These are phyloP conservation scores for Protostelium mycophagum DNA, from an alignment of 78 protist genomes.

Conservation along the genomic window DNA sequence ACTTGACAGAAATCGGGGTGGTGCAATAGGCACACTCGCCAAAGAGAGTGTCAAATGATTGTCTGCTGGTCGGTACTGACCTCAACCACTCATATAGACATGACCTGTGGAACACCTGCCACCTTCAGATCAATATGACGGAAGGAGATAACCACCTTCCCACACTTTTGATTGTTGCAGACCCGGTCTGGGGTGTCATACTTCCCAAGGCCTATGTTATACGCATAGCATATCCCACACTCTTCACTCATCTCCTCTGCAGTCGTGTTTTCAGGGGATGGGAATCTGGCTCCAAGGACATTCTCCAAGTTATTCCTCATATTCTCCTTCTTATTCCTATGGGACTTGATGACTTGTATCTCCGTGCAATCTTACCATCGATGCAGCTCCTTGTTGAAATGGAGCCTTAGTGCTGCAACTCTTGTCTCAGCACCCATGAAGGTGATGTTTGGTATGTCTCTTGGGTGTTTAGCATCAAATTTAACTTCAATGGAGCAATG, in stretches of 20 bases:
- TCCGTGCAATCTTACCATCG: not conserved
- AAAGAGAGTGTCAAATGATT: not conserved
- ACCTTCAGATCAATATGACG: not conserved
- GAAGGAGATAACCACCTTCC: no score
- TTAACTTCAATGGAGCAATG: not conserved
- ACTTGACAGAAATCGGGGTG: not conserved
- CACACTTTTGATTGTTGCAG: not conserved
- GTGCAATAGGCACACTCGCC: not conserved
- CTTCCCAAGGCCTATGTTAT: not conserved
- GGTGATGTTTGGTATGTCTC: not conserved
- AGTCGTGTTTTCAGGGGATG: not conserved
- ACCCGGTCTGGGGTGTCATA: not conserved
- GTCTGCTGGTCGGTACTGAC: not conserved
- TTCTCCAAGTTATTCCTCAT: not conserved
- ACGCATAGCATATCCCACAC: not conserved
- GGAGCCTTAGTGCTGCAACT: not conserved
- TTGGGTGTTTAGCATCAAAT: not conserved
- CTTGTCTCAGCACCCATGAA: not conserved
- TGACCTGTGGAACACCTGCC: not conserved
- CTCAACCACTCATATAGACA: not conserved
- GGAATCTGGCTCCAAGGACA: not conserved
- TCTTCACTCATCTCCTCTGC: not conserved
- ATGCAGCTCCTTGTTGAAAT: not conserved
- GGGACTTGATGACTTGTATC: no score
- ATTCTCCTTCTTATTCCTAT: not conserved